Conservation (phyloP, 2,329 filamentous ascomycete species). For the Aspergillus japonicus region DNA sequence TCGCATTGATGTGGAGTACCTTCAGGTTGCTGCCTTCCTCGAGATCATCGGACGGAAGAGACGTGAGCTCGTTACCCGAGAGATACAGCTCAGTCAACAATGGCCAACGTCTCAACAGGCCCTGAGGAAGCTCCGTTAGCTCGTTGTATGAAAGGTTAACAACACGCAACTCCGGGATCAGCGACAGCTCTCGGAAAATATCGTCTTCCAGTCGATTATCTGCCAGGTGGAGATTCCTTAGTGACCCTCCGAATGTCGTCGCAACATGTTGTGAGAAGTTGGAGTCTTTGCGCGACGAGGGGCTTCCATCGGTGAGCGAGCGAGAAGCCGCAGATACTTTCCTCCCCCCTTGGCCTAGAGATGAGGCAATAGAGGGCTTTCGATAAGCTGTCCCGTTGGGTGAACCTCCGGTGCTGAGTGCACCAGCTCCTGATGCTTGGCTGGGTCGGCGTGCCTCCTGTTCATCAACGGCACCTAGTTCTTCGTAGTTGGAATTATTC, state of each 20-base stretch:
- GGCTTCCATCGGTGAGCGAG: slow-evolving; percentile 56
- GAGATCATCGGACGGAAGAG: slow-evolving; percentile 86
- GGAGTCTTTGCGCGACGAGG: slow-evolving; percentile 78
- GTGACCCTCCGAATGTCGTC: slow-evolving; percentile 82
- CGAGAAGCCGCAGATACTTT: slow-evolving; percentile 82
- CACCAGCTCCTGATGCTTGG: slow-evolving; percentile 70
- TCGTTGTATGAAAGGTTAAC: slow-evolving; percentile 95
- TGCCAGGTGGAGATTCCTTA: slow-evolving; percentile 81
- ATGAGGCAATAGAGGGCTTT: slow-evolving; percentile 81
- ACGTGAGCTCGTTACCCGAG: slow-evolving; percentile 91
- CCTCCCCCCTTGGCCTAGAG: slow-evolving; percentile 73
- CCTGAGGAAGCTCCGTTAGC: slow-evolving; percentile 84
- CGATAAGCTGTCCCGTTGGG: slow-evolving; percentile 58
- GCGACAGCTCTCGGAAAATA: slow-evolving; percentile 84
- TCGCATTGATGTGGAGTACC: slow-evolving; percentile 91
- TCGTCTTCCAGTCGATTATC: slow-evolving; percentile 95
- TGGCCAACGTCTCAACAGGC: slow-evolving; percentile 85
- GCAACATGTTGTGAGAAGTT: slow-evolving; percentile 74
- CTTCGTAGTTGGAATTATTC: slow-evolving; percentile 72
- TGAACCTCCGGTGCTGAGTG: slow-evolving; percentile 73
- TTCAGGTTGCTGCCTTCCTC: slow-evolving; percentile 86
- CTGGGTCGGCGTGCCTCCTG: slow-evolving; percentile 72
- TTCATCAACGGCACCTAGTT: slow-evolving; percentile 66
- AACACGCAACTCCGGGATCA: slow-evolving; percentile 78
- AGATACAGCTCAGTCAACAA: slow-evolving; percentile 89